Evolutionary conservation across 2,329 filamentous ascomycete species (phyloP).

Genomic region (Stemphylium vesicarium): DNA sequence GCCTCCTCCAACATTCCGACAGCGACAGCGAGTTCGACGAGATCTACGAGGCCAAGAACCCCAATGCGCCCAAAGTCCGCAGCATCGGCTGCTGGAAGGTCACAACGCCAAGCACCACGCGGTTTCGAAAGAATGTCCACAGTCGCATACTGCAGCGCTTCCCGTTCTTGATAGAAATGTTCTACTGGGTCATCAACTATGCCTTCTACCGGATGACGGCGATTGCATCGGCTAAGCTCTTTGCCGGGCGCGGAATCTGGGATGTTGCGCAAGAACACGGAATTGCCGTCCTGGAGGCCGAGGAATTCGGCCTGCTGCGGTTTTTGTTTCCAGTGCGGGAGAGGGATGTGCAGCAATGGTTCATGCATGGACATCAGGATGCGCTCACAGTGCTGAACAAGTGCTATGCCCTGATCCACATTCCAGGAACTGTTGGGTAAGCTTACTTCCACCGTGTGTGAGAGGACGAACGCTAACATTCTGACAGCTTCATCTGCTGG

Average conservation of each 20-base stretch:
- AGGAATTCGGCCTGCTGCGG: constrained; percentile 58
- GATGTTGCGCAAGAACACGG: constrained; percentile 63
- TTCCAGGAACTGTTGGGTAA: constrained; percentile 65
- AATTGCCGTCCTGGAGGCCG: constrained; percentile 61
- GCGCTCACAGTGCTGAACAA: constrained; percentile 64
- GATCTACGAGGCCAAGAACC: constrained; percentile 47
- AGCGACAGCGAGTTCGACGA: constrained; percentile 48
- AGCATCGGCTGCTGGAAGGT: constrained; percentile 59
- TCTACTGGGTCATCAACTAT: constrained; percentile 73
- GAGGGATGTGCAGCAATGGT: constrained; percentile 62
- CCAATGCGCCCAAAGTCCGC: constrained; percentile 55
- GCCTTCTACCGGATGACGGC: constrained; percentile 68
- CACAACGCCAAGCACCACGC: constrained; percentile 64
- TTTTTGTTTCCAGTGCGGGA: constrained; percentile 62
- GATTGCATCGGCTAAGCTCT: constrained; percentile 58
- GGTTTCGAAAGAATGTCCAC: constrained; percentile 66
- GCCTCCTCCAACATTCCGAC: constrained; percentile 47
- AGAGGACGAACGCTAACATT: constrained; percentile 20
- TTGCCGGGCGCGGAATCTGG: constrained; percentile 62
- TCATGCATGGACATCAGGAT: constrained; percentile 60
- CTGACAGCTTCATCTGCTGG: constrained; percentile 65
- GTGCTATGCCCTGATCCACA: constrained; percentile 65
- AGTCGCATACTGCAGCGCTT: constrained; percentile 70
- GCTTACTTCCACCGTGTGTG: constrained; percentile 13
- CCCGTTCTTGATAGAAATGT: constrained; percentile 75